These are phyloP conservation scores for Beauveria australis DNA, from an alignment of 2,329 filamentous ascomycete species.

Conservation along the genomic window DNA sequence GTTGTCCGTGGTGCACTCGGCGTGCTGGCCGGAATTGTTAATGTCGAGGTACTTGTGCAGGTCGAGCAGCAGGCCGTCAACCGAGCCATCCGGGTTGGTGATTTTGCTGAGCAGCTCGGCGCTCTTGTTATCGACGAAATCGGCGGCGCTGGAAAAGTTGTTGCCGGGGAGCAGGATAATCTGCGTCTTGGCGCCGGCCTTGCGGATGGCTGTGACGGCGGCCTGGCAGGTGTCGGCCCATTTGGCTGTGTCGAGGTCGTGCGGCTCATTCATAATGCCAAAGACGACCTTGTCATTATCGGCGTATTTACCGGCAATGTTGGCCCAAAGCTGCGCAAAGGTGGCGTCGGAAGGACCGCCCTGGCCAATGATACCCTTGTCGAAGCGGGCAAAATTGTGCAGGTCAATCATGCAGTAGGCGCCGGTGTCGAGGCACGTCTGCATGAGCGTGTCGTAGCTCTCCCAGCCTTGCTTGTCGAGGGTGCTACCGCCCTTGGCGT, in stretches of 20 bases:
- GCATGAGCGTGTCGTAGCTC: slow-evolving; percentile 47
- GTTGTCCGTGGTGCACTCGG: slow-evolving; percentile 46
- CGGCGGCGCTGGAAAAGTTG: slow-evolving; percentile 45
- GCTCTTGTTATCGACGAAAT: slow-evolving; percentile 40
- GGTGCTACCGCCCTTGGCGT: slow-evolving; percentile 39
- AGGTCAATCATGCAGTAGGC: slow-evolving; percentile 53
- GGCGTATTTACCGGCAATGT: slow-evolving; percentile 51
- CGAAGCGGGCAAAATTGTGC: slow-evolving; percentile 53
- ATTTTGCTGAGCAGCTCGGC: slow-evolving; percentile 43
- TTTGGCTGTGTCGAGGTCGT: slow-evolving; percentile 45
- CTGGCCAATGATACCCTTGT: slow-evolving; percentile 56
- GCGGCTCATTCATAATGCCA: slow-evolving; percentile 64
- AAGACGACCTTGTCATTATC: slow-evolving; percentile 47
- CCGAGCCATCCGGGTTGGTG: slow-evolving; percentile 51
- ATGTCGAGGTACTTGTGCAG: slow-evolving; percentile 54
- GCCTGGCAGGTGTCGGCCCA: slow-evolving; percentile 56
- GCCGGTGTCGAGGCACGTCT: slow-evolving; percentile 47
- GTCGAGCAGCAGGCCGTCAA: slow-evolving; percentile 47
- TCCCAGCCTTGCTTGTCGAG: slow-evolving; percentile 40
- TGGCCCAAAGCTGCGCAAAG: slow-evolving; percentile 50
- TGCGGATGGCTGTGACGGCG: slow-evolving; percentile 57
- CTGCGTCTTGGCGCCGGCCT: slow-evolving; percentile 53
- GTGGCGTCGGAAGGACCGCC: slow-evolving; percentile 52
- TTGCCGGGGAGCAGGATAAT: slow-evolving; percentile 58
- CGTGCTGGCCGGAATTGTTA: slow-evolving; percentile 46